Base-by-base conservation (phyloP, 805 yeast genomes). In the Lachancea sp. region DNA sequence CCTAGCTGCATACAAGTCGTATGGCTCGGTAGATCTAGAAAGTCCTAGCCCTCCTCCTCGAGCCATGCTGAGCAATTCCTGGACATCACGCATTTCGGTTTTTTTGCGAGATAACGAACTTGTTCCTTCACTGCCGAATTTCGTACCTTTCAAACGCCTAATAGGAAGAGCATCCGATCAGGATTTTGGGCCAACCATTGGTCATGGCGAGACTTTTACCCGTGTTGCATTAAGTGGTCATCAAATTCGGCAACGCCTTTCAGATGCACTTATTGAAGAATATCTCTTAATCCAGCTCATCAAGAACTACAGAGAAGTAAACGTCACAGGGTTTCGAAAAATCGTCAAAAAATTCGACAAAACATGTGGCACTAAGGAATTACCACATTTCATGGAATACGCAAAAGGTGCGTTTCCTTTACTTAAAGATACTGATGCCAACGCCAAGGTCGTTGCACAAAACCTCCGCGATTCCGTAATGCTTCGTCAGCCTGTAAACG, bases 341-440 rank as follows among this genome's bases (percentile, higher is more conserved):
- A 79, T 92, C 53, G 70, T 87, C 43, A 92, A 92, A 56, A 92
- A 92, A 60, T 89, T 77, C 57, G 98, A 92, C 62, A 92, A 92
- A 54, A 49, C 54, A 3, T 51, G 58, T 34, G 42, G 49, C 22
- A 55, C 62, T 2, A 41, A 43, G 7, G 63, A 62, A 36, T 40
- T 55, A 25, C 40, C 49, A 3, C 39, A 34, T 22, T 56, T 61
- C 32, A 51, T 60, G 54, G 48, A 46, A 12, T 55, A 45, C 34
- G 58, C 58, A 3, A 51, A 52, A 29, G 47, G 45, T 15, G 46
- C 53, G 25, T 58, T 50, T 32, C 46, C 51, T 1, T 20, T 60
- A 12, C 59, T 60, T 36, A 53, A 52, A 29, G 61, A 59, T 38
- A 47, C 50, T 9, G 43, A 51, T 24, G 49, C 55, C 6, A 56